These are phyloP conservation scores for Monoraphidium neglectum DNA, from an alignment of 139 green algal species.

Conservation along the genomic window DNA sequence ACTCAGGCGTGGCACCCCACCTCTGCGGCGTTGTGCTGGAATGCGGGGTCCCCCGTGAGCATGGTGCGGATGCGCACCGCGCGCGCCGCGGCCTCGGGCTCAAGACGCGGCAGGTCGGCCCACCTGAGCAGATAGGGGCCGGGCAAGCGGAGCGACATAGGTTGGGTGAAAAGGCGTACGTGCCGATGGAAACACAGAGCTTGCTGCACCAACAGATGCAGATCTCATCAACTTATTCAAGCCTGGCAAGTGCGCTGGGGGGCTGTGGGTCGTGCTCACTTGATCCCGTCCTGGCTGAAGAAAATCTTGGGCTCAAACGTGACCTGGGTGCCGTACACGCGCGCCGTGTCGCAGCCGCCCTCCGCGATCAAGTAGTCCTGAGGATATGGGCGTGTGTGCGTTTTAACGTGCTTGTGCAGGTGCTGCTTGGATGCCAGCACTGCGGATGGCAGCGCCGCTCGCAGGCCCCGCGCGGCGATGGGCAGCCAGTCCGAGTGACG, in stretches of 20 bases:
- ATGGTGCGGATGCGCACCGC: conserved; percentile 35
- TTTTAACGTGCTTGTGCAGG: neutral
- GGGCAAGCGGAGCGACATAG: too few species aligned
- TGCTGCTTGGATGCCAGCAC: too few species aligned
- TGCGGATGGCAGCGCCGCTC: too few species aligned
- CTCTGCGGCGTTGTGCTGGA: conserved; percentile 18
- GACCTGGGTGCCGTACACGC: conserved; percentile 33
- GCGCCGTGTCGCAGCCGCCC: conserved; percentile 43
- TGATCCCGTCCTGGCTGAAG: conserved; percentile 72
- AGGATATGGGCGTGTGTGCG: neutral
- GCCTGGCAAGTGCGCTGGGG: too few species aligned
- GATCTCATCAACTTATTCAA: too few species aligned
- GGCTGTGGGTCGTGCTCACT: too few species aligned
- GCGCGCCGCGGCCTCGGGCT: conserved; percentile 30
- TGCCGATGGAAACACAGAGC: too few species aligned
- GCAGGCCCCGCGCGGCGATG: too few species aligned
- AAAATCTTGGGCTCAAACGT: conserved; percentile 61
- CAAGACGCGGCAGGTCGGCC: conserved; percentile 62
- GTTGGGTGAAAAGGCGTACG: too few species aligned
- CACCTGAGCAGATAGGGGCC: conserved; percentile 23
- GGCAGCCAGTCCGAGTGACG: too few species aligned
- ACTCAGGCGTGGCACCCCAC: too few species aligned
- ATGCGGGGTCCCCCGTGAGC: conserved; percentile 50
- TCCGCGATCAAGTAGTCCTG: conserved; percentile 76
- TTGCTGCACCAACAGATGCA: too few species aligned